phyloP scores from a whole-genome alignment of 257 asterid species.

The Solanum corneliomulleri region DNA sequence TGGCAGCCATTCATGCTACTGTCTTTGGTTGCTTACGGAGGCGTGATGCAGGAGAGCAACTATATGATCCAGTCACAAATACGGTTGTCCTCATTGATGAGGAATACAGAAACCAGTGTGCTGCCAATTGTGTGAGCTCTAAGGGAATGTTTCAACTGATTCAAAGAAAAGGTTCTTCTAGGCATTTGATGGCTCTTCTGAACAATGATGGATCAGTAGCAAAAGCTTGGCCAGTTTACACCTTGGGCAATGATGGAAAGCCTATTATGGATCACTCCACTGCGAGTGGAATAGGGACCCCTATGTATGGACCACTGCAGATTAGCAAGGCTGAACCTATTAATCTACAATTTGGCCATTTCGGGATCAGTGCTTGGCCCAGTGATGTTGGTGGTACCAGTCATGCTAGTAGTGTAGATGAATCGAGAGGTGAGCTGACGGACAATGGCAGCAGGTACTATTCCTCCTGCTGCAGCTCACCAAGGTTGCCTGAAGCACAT shows the following conservation, averaged over 20 bases:
- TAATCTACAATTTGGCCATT: conserved; percentile 89
- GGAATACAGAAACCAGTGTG: conserved; percentile 88
- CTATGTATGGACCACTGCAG: conserved; percentile 80
- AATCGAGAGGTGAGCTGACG: conserved; percentile 68
- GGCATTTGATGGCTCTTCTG: conserved; percentile 95
- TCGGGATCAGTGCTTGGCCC: conserved; percentile 95
- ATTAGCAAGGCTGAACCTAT: conserved; percentile 78
- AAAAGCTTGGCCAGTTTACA: conserved; percentile 94
- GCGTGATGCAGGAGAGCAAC: conserved; percentile 71
- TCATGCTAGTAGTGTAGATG: conserved; percentile 86
- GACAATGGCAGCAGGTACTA: conserved; percentile 75
- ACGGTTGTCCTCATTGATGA: conserved; percentile 67
- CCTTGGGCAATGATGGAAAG: conserved; percentile 33
- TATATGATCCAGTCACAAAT: conserved; percentile 68
- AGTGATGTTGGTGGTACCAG: conserved; percentile 86
- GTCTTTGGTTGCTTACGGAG: conserved; percentile 90
- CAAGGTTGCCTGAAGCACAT: conserved; percentile 67
- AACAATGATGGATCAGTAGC: conserved; percentile 95
- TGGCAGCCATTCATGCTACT: conserved; percentile 95
- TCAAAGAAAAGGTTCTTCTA: conserved; percentile 81
- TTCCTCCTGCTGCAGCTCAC: conserved; percentile 98
- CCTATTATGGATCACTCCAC: conserved; percentile 23
- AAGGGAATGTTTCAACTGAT: conserved; percentile 97
- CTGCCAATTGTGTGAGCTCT: conserved; percentile 82
- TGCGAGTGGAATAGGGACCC: conserved; percentile 44